A percentile compares a stretch with the other conserved stretches of the same genome.
Conservation (phyloP, 2,329 filamentous ascomycete genomes). For the Sordariomycetes sp. region DNA sequence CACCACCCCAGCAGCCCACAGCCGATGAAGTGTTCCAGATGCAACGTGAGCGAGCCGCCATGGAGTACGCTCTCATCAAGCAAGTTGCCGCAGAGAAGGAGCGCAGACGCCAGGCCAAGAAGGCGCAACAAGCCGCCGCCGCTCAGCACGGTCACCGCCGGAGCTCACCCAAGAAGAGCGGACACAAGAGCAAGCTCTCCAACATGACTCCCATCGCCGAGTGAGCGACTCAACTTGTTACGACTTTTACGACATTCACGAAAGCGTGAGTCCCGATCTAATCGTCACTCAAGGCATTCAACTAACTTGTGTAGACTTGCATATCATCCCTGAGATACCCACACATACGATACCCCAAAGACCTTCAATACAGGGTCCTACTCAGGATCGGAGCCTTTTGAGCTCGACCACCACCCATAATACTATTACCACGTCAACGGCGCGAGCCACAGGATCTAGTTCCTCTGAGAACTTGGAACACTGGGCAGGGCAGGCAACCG, state of each 20-base stretch:
- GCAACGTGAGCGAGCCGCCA: conserved; percentile 39
- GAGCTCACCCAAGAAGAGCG: conserved; percentile 36
- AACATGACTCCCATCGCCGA: conserved; percentile 49
- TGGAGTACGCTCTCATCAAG: conserved; percentile 43
- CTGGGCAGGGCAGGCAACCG: no score
- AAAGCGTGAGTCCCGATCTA: no score
- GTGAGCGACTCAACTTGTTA: conserved; percentile 14
- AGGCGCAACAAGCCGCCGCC: conserved; percentile 3
- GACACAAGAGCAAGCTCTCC: conserved; percentile 34
- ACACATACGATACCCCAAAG: no score
- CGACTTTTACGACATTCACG: conserved; percentile 9
- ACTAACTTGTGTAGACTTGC: no score
- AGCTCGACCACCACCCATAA: no score
- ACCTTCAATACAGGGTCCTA: no score
- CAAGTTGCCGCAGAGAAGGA: conserved; percentile 46
- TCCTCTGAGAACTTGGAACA: no score
- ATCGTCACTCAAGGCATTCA: no score
- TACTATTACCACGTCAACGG: no score
- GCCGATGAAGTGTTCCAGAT: conserved; percentile 40
- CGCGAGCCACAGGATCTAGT: no score
- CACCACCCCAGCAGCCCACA: conserved; percentile 24
- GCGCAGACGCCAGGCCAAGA: conserved; percentile 29
- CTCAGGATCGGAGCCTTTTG: no score
- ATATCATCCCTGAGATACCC: no score
- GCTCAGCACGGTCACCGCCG: conserved; percentile 10